A percentile compares a stretch with the other conserved stretches of the same genome.
These are phyloP conservation scores for Limnomonas spitsbergensis DNA, from an alignment of 139 green algal genomes.

Conservation along the genomic window DNA sequence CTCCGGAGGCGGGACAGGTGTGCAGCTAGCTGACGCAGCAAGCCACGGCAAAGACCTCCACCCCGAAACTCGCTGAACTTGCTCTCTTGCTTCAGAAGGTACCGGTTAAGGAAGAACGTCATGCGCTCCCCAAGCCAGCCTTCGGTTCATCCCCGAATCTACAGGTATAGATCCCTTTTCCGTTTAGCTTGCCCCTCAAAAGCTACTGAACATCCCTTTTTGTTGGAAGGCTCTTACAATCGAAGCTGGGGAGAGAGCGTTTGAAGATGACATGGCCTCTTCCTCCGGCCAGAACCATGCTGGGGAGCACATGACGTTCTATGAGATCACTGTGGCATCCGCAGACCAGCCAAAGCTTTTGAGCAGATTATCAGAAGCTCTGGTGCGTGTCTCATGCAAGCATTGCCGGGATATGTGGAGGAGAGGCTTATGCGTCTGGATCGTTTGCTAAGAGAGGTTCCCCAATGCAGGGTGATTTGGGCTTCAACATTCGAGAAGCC, in stretches of 20 bases:
- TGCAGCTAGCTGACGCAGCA: too few relatives aligned
- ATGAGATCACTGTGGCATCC: slow-evolving; percentile 89
- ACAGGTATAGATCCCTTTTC: too few relatives aligned
- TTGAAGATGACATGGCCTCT: slow-evolving; percentile 16
- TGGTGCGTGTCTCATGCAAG: slow-evolving; percentile 72
- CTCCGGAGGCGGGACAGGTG: too few relatives aligned
- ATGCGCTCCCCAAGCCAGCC: slow-evolving; percentile 64
- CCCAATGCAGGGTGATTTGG: slow-evolving; percentile 74
- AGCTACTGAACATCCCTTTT: too few relatives aligned
- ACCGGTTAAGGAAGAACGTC: too few relatives aligned
- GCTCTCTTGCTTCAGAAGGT: too few relatives aligned
- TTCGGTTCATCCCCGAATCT: slow-evolving; percentile 90
- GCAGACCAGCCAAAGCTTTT: slow-evolving; percentile 90
- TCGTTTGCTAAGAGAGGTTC: neutral
- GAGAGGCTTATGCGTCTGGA: neutral
- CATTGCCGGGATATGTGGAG: too few relatives aligned
- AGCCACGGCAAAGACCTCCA: too few relatives aligned
- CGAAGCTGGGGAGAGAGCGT: slow-evolving; percentile 54
- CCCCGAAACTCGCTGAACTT: too few relatives aligned
- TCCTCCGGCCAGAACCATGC: neutral
- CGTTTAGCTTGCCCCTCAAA: too few relatives aligned
- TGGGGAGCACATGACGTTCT: slow-evolving; percentile 60
- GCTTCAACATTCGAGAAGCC: slow-evolving; percentile 96
- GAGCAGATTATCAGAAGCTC: slow-evolving; percentile 75
- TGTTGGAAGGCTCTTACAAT: slow-evolving; percentile 73